Evolutionary conservation across 306 rosid genomes (phyloP).

Genomic region (Calophaca sinica): DNA sequence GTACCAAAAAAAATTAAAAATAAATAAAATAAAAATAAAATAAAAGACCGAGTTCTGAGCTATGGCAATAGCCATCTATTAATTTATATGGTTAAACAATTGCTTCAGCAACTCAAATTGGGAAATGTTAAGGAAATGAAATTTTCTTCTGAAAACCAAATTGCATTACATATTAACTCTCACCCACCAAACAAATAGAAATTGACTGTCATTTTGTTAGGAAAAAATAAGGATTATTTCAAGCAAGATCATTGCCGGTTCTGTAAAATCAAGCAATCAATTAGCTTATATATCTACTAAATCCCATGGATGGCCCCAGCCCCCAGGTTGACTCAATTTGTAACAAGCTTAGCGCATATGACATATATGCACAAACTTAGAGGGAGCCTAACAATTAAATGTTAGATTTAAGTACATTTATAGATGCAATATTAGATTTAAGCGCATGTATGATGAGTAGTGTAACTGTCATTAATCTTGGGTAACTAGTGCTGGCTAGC

Average conservation of each 20-base stretch:
- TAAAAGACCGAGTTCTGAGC: background rate
- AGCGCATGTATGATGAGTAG: background rate
- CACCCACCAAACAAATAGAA: conserved; percentile 1
- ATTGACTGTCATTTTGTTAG: conserved; percentile 4
- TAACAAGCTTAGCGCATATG: too few species aligned
- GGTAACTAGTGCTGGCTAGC: conserved; percentile 13
- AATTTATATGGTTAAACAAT: background rate
- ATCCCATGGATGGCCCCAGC: background rate
- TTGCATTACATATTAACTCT: background rate
- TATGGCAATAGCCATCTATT: background rate
- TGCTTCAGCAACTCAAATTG: background rate
- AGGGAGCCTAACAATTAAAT: background rate
- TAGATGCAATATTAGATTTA: background rate
- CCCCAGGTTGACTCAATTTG: background rate
- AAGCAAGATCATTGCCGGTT: background rate
- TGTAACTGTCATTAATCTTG: background rate
- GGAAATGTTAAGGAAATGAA: background rate
- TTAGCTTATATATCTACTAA: conserved; percentile 11
- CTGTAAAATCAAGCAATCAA: background rate
- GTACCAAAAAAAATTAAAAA: background rate
- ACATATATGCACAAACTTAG: too few species aligned
- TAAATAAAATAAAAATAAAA: too few species aligned
- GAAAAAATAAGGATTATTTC: background rate
- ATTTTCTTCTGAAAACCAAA: background rate
- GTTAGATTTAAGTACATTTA: background rate